These are phyloP conservation scores for Fusarium xylarioides DNA, from an alignment of 2,329 filamentous ascomycete species.

Conservation along the genomic window DNA sequence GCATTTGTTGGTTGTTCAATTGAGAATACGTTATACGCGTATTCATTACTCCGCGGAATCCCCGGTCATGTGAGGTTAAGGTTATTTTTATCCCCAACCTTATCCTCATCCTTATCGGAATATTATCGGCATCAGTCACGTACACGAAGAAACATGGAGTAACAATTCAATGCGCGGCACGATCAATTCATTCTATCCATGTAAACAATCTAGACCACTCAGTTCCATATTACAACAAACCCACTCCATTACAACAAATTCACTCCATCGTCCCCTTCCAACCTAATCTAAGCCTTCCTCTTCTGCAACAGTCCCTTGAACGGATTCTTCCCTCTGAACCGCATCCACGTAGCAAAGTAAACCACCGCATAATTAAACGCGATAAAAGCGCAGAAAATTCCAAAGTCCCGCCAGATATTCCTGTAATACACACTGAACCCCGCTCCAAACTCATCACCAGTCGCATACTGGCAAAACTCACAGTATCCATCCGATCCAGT, in stretches of 20 bases:
- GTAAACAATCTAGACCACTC: neutral
- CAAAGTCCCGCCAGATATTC: conserved; percentile 72
- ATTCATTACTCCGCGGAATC: rapidly evolving
- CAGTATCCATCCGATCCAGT: conserved; percentile 65
- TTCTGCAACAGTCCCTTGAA: conserved; percentile 45
- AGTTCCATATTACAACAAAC: neutral
- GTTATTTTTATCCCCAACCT: neutral
- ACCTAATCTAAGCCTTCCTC: conserved; percentile 25
- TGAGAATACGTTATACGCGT: neutral
- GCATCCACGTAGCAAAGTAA: conserved; percentile 51
- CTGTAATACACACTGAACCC: conserved; percentile 68
- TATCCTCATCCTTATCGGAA: neutral
- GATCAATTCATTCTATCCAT: neutral
- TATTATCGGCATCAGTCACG: neutral
- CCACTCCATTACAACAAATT: too few relatives aligned
- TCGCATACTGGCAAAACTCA: conserved; percentile 70
- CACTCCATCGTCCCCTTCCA: too few relatives aligned
- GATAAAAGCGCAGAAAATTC: conserved; percentile 71
- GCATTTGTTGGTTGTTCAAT: neutral
- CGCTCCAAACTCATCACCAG: conserved; percentile 67
- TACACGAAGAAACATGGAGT: rapidly evolving
- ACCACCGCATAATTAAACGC: conserved; percentile 66
- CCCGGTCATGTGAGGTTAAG: neutral
- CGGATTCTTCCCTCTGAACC: conserved; percentile 52
- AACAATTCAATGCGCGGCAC: rapidly evolving